Percentiles rank a stretch among this genome's conserved stretches.
Evolutionary conservation across 352 stramenopile genomes (phyloP).

Genomic region (Phytophthora macrochlamydospora): DNA sequence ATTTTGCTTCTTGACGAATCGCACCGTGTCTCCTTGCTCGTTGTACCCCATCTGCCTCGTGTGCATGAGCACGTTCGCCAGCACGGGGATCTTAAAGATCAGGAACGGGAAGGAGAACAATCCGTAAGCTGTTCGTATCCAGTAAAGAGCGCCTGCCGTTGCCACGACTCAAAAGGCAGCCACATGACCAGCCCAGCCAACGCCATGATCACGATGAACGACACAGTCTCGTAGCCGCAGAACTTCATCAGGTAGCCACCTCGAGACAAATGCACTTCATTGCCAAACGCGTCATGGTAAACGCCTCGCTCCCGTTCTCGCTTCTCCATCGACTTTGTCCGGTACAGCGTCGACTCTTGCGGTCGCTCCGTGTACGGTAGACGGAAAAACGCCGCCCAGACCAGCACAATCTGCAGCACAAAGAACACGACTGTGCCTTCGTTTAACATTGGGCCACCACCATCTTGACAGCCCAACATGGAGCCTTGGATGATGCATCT

Average conservation of each 20-base stretch:
- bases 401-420: conserved; percentile 80
- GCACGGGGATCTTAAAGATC: conserved; percentile 86
- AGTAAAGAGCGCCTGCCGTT: conserved; percentile 87
- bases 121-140: conserved; percentile 86
- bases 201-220: conserved; percentile 75
- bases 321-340: conserved; percentile 52
- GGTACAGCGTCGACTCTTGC: conserved; percentile 55
- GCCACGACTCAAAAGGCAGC: conserved; percentile 76
- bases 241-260: conserved; percentile 89
- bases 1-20: conserved; percentile 45
- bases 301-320: conserved; percentile 45
- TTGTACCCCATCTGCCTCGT: conserved; percentile 89
- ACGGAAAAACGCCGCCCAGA: conserved; percentile 87
- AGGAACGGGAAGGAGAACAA: conserved; percentile 89
- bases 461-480: conserved; percentile 60
- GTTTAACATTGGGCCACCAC: conserved; percentile 63
- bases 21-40: conserved; percentile 72
- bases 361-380: conserved; percentile 82
- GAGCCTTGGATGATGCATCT: conserved; percentile 69
- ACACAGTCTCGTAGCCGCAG: conserved; percentile 85
- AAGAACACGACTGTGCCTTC: conserved; percentile 84
- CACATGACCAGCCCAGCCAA: conserved; percentile 65
- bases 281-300: conserved; percentile 84
- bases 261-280: conserved; percentile 77
- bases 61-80: conserved; percentile 85